A percentile compares a stretch with the other conserved stretches of the same genome.
phyloP scores from a whole-genome alignment of 257 asterid genomes.

The Nicotiana sylvestris region DNA sequence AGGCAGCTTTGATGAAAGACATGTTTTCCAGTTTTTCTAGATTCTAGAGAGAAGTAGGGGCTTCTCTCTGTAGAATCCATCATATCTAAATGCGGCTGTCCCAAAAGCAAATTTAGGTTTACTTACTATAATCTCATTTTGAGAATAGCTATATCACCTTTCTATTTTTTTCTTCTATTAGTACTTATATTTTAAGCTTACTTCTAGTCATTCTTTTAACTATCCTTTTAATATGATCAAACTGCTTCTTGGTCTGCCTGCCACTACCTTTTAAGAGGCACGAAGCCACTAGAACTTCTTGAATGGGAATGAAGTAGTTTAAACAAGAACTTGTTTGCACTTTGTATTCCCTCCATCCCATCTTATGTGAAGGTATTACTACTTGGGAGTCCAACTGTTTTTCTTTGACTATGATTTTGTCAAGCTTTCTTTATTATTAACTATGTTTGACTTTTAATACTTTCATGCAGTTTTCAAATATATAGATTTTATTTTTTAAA shows the following conservation, averaged over 20 bases:
- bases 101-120: not conserved
- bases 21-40: no score
- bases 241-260: not conserved
- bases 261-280: not conserved
- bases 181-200: not conserved
- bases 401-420: no score
- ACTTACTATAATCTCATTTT: not conserved
- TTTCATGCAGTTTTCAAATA: no score
- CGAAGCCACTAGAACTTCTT: not conserved
- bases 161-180: not conserved
- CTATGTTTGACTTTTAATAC: no score
- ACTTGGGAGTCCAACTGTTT: no score
- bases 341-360: not conserved
- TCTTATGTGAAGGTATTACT: no score
- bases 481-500: no score
- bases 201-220: not conserved
- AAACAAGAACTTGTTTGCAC: not conserved
- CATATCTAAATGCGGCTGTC: no score
- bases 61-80: no score
- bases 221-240: conserved; percentile 4
- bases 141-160: not conserved
- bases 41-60: no score
- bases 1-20: no score
- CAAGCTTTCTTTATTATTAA: no score
- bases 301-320: not conserved